Conservation (phyloP, 1,284 basidiomycete species). For the Erythrobasidium hasegawianum region DNA sequence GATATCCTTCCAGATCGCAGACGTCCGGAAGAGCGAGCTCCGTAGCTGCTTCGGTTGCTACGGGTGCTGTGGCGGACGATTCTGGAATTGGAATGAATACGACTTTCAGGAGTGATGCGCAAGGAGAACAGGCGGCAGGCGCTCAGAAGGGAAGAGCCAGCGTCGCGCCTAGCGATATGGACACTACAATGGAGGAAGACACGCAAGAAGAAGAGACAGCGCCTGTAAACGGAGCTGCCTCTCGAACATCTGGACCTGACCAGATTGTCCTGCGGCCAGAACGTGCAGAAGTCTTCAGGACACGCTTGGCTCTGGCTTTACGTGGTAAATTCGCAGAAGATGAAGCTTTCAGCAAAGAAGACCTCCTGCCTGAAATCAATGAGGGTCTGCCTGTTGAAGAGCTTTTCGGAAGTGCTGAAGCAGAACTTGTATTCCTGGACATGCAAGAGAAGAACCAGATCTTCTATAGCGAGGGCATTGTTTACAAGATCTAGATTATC, state of each 20-base stretch:
- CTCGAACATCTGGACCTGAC: constrained; percentile 38
- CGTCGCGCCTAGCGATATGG: constrained; percentile 5
- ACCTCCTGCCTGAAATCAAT: constrained; percentile 74
- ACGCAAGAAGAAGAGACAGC: constrained; percentile 40
- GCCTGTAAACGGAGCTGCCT: constrained; percentile 32
- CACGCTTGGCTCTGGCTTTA: constrained; percentile 67
- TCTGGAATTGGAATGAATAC: constrained; percentile 35
- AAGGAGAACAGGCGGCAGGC: not conserved
- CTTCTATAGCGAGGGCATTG: constrained; percentile 75
- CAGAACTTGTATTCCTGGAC: constrained; percentile 53
- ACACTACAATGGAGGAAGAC: constrained; percentile 35
- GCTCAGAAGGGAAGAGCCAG: constrained; percentile 10
- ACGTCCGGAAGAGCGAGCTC: constrained; percentile 23
- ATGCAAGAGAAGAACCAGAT: constrained; percentile 83
- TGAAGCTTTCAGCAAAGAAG: constrained; percentile 64
- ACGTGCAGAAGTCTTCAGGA: constrained; percentile 72
- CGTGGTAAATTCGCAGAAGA: constrained; percentile 62
- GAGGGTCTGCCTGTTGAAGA: constrained; percentile 64
- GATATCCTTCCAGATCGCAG: not conserved
- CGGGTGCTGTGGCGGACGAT: constrained; percentile 22
- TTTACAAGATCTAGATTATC: constrained; percentile 36
- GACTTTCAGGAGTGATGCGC: constrained; percentile 6
- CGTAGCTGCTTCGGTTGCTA: constrained; percentile 15
- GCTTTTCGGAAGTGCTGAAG: constrained; percentile 77
- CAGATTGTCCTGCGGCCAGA: constrained; percentile 9